Percentiles rank a stretch among this genome's conserved stretches.
These are phyloP conservation scores for Botrytis cinerea DNA, from an alignment of 2,329 filamentous ascomycete species.

Conservation along the genomic window DNA sequence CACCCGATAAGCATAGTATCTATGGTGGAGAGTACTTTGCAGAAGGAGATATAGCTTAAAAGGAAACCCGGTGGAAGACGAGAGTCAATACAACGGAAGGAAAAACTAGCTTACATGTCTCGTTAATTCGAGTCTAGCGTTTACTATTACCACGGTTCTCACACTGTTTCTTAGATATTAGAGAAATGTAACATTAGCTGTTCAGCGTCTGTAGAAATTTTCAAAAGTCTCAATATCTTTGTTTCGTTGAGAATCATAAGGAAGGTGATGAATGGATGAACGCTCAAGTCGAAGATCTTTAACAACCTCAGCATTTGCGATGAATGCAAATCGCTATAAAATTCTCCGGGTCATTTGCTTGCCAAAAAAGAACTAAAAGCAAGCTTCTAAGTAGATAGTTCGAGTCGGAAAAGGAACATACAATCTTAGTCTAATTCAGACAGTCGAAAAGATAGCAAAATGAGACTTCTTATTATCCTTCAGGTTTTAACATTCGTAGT, in stretches of 20 bases:
- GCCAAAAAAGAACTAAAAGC: background rate
- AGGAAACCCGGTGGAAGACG: too few relatives aligned
- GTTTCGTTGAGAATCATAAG: too few relatives aligned
- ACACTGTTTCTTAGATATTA: background rate
- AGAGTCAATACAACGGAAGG: background rate
- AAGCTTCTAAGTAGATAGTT: background rate
- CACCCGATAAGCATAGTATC: background rate
- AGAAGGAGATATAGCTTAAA: background rate
- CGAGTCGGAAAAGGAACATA: background rate
- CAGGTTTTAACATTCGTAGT: background rate
- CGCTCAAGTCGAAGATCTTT: background rate
- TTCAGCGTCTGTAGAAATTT: background rate
- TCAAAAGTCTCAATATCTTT: background rate
- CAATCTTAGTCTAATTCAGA: background rate
- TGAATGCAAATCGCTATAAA: background rate
- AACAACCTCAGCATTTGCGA: background rate
- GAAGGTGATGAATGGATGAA: background rate
- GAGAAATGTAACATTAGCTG: background rate
- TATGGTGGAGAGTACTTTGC: background rate
- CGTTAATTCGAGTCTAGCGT: background rate
- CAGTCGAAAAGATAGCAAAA: background rate
- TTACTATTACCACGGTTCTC: too few relatives aligned
- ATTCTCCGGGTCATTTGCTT: background rate
- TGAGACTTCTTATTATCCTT: background rate
- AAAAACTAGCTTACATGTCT: background rate